These are phyloP conservation scores for Candida dubliniensis DNA, from an alignment of 1,139 yeast genomes.

Conservation along the genomic window DNA sequence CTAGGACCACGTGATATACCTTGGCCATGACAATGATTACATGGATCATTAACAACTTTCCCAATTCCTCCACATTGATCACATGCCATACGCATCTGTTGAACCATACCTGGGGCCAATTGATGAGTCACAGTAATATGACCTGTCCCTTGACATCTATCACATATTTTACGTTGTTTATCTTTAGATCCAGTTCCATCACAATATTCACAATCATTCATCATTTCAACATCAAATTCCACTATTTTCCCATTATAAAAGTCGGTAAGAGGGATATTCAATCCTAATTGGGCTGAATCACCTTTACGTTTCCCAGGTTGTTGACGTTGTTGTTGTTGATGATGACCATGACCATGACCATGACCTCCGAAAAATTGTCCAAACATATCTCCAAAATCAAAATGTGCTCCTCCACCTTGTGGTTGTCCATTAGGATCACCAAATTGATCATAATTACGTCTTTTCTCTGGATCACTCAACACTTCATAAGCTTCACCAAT, in stretches of 20 bases:
- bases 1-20: constrained; percentile 61
- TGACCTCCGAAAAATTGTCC: constrained; percentile 67
- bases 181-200: constrained; percentile 85
- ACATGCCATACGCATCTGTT: constrained; percentile 77
- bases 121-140: constrained; percentile 66
- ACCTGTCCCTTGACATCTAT: constrained; percentile 75
- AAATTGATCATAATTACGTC: constrained; percentile 68
- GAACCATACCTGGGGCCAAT: constrained; percentile 88
- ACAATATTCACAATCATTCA: constrained; percentile 73
- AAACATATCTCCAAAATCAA: constrained; percentile 62
- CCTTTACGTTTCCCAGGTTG: constrained; percentile 59
- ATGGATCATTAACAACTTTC: constrained; percentile 57
- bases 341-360: constrained; percentile 30
- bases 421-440: constrained; percentile 78
- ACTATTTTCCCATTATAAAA: constrained; percentile 67
- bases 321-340: constrained; percentile 20
- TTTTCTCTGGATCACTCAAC: constrained; percentile 71
- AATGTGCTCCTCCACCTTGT: constrained; percentile 27
- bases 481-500: constrained; percentile 94
- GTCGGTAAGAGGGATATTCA: constrained; percentile 60
- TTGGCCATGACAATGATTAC: constrained; percentile 68
- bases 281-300: constrained; percentile 56
- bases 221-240: constrained; percentile 66
- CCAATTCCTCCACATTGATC: constrained; percentile 83
- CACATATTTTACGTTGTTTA: constrained; percentile 64